Conservation (phyloP, 371 early-diverging fungal species). For the Lichtheimia hyalospora region DNA sequence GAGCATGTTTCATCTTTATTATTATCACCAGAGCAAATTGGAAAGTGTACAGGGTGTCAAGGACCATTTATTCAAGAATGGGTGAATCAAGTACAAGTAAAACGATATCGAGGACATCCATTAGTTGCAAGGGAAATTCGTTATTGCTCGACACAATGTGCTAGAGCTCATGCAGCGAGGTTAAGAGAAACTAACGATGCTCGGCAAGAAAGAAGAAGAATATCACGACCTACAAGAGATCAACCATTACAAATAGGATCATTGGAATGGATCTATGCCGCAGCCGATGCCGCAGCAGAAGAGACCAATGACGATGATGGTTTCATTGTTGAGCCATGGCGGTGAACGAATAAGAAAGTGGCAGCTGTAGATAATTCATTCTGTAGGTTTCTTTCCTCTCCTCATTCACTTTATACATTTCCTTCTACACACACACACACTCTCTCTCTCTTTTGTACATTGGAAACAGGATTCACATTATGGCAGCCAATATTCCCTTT, state of each 20-base stretch:
- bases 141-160: background rate
- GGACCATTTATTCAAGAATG: background rate
- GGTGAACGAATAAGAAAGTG: no score
- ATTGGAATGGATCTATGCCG: background rate
- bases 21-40: background rate
- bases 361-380: no score
- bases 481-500: constrained; percentile 41
- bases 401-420: background rate
- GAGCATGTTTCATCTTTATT: no score
- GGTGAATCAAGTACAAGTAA: background rate
- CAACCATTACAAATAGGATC: background rate
- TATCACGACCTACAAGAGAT: background rate
- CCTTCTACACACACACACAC: background rate
- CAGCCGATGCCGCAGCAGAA: constrained; percentile 2
- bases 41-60: background rate
- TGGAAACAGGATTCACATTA: background rate
- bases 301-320: background rate
- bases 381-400: background rate
- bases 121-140: background rate
- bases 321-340: no score
- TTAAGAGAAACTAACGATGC: background rate
- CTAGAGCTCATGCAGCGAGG: background rate
- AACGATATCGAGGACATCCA: background rate
- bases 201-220: background rate
- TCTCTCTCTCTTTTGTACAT: background rate